A percentile compares a stretch with the other conserved stretches of the same genome.
Evolutionary conservation across 192 early-diverging fungal genomes (phyloP).

Genomic region (Funneliformis mosseae): DNA sequence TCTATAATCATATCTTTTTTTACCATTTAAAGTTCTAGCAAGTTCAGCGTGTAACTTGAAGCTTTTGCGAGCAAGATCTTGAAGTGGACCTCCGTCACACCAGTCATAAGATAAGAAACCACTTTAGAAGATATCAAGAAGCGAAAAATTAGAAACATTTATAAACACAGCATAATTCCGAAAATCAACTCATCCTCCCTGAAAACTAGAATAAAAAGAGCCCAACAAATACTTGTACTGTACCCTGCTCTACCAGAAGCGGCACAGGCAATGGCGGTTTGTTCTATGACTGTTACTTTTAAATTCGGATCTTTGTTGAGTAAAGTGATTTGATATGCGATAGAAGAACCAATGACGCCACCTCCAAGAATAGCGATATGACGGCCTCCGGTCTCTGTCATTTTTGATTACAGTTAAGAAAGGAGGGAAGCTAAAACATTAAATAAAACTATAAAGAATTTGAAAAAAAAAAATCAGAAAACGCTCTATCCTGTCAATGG

Average conservation of each 20-base stretch:
- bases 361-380: conserved; percentile 50
- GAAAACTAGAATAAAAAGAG: background rate
- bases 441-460: background rate
- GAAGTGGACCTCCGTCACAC: conserved; percentile 40
- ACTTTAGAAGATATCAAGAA: conserved; percentile 14
- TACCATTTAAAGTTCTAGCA: conserved; percentile 40
- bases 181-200: background rate
- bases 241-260: conserved; percentile 49
- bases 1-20: conserved; percentile 46
- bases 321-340: conserved; percentile 43
- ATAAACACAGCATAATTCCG: background rate
- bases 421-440: background rate
- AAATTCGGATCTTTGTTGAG: conserved; percentile 36
- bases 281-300: conserved; percentile 47
- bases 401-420: background rate
- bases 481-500: background rate
- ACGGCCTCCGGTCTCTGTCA: conserved; percentile 1
- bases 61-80: conserved; percentile 42
- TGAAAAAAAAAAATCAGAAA: background rate
- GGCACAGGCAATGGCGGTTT: conserved; percentile 44
- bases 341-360: conserved; percentile 49
- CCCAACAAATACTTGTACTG: background rate
- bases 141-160: background rate
- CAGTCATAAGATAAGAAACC: conserved; percentile 52
- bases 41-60: conserved; percentile 48